Conservation (phyloP, 2,329 filamentous ascomycete genomes). For the Penicillium paneum region DNA sequence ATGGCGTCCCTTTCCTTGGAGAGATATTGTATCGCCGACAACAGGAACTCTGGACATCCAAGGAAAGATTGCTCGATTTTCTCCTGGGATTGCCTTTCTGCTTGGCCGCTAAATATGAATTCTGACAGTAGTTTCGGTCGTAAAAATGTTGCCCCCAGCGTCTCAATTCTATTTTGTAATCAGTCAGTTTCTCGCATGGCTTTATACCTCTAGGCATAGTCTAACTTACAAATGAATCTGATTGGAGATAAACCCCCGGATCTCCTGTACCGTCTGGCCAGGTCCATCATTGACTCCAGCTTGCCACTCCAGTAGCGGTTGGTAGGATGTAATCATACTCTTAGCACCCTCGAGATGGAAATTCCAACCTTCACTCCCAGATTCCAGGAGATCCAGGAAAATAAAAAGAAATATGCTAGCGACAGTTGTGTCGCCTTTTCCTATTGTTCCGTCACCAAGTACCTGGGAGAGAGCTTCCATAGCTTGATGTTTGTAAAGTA, state of each 20-base stretch:
- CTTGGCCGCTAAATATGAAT: constrained; percentile 14
- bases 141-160: constrained; percentile 33
- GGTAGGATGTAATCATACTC: constrained; percentile 23
- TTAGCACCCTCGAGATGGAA: constrained; percentile 34
- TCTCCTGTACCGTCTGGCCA: constrained; percentile 27
- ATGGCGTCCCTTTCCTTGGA: constrained; percentile 28
- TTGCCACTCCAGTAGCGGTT: constrained; percentile 3
- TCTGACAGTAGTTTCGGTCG: constrained; percentile 31
- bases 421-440: constrained; percentile 28
- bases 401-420: constrained; percentile 36
- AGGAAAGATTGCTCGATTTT: constrained; percentile 35
- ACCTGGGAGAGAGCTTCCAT: constrained; percentile 30
- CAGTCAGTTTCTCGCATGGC: neutral
- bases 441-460: constrained; percentile 11
- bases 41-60: constrained; percentile 35
- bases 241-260: constrained; percentile 30
- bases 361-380: constrained; percentile 35
- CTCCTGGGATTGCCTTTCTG: constrained; percentile 21
- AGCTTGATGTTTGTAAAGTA: constrained; percentile 34
- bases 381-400: constrained; percentile 34
- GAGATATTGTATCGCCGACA: constrained; percentile 29
- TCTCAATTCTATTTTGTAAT: constrained; percentile 28
- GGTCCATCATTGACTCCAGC: constrained; percentile 19
- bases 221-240: constrained; percentile 31
- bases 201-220: neutral